Conservation (phyloP, 805 yeast species). For the Nematodospora valgi region DNA sequence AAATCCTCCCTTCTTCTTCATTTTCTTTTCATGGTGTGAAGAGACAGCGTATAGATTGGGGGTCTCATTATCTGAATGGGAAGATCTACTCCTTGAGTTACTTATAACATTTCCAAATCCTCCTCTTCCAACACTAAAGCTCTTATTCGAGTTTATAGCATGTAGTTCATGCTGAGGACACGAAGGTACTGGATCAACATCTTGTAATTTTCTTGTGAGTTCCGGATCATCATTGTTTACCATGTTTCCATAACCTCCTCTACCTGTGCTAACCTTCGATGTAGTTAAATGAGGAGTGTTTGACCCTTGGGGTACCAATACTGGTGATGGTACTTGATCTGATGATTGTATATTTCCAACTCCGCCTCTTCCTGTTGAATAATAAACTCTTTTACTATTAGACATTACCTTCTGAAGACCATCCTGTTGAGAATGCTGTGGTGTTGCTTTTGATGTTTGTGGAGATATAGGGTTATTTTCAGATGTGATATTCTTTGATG, state of each 20-base stretch:
- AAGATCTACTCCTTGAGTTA: conserved; percentile 21
- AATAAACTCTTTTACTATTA: conserved; percentile 31
- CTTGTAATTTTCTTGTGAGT: conserved; percentile 61
- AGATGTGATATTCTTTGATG: conserved; percentile 15
- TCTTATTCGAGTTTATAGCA: conserved; percentile 43
- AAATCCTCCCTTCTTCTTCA: conserved; percentile 31
- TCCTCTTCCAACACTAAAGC: conserved; percentile 58
- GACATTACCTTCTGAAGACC: conserved; percentile 4
- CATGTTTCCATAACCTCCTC: conserved; percentile 83
- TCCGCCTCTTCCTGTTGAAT: conserved; percentile 79
- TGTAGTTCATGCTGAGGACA: conserved; percentile 28
- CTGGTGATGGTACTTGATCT: conserved; percentile 47
- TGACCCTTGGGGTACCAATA: conserved; percentile 55
- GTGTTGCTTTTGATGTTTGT: conserved; percentile 5
- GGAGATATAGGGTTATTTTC: conserved; percentile 16
- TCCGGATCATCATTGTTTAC: conserved; percentile 56
- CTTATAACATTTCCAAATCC: conserved; percentile 61
- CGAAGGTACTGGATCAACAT: conserved; percentile 45
- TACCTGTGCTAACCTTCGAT: conserved; percentile 62
- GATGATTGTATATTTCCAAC: conserved; percentile 62
- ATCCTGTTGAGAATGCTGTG: conserved; percentile 8
- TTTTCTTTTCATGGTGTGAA: conserved; percentile 29
- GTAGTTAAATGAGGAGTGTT: conserved; percentile 58
- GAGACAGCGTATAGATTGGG: conserved; percentile 29
- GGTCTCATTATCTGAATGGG: conserved; percentile 13